Conservation (phyloP, 306 rosid species). For the Inga laurina region DNA sequence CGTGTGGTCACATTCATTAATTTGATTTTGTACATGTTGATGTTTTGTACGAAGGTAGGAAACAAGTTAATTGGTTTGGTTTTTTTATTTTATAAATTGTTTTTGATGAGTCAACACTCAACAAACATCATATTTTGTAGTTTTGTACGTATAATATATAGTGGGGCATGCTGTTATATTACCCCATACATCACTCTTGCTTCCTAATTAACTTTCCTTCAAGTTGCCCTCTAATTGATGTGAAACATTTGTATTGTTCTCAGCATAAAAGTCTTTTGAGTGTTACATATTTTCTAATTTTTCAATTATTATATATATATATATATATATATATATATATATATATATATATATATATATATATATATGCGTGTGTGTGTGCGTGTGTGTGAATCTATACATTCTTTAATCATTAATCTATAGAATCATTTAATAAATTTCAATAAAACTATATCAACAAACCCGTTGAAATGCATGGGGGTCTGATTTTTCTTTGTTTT, state of each 20-base stretch:
- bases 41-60: background rate
- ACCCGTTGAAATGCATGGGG: background rate
- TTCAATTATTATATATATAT: no score
- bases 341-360: no score
- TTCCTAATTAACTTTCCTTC: background rate
- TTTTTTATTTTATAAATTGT: background rate
- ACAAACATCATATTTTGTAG: background rate
- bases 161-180: background rate
- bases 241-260: background rate
- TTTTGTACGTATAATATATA: background rate
- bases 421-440: background rate
- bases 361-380: no score
- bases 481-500: background rate
- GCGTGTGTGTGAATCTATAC: background rate
- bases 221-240: background rate
- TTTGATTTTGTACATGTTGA: background rate
- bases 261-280: background rate
- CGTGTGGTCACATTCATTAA: background rate
- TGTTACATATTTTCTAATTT: background rate
- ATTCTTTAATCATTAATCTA: background rate
- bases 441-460: background rate
- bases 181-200: background rate
- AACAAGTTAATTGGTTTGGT: background rate
- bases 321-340: no score
- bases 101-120: background rate